A percentile compares a stretch with the other conserved stretches of the same genome.
These are phyloP conservation scores for Isochrysis galbana DNA, from an alignment of 78 protist species.

Conservation along the genomic window DNA sequence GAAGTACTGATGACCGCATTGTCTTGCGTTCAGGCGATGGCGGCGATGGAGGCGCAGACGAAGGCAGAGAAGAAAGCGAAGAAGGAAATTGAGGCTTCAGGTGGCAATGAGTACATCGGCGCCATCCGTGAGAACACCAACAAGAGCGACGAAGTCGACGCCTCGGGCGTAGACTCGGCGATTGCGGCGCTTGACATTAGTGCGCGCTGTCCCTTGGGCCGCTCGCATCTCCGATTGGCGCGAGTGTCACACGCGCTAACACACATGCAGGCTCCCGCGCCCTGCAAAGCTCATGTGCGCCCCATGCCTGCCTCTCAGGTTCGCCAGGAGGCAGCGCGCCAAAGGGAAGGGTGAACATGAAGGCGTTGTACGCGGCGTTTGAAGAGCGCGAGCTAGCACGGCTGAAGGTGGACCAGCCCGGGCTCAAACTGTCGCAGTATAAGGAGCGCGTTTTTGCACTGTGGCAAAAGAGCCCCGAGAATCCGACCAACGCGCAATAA, in stretches of 20 bases:
- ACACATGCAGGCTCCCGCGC: too few species aligned
- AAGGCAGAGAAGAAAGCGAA: neutral
- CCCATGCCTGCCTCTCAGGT: too few species aligned
- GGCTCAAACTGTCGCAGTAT: constrained; percentile 28
- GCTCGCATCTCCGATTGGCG: too few species aligned
- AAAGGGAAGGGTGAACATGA: neutral
- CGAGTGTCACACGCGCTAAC: too few species aligned
- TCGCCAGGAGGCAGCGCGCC: neutral
- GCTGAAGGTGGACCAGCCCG: constrained; percentile 29
- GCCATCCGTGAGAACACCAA: neutral
- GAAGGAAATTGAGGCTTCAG: neutral
- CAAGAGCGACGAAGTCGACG: neutral
- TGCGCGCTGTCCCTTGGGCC: neutral
- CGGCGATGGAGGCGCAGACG: neutral
- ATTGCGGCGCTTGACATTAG: neutral
- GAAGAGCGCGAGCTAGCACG: neutral
- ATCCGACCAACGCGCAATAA: constrained; percentile 23
- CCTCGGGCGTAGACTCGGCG: neutral
- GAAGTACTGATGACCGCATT: too few species aligned
- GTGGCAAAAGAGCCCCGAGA: constrained; percentile 41
- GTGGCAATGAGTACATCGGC: neutral
- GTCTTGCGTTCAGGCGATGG: too few species aligned
- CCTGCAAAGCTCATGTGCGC: too few species aligned
- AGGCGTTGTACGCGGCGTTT: neutral
- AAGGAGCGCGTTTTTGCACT: neutral